Evolutionary conservation across 495 filamentous ascomycete species (phyloP).

Genomic region (Trichocladium uniseriatum): DNA sequence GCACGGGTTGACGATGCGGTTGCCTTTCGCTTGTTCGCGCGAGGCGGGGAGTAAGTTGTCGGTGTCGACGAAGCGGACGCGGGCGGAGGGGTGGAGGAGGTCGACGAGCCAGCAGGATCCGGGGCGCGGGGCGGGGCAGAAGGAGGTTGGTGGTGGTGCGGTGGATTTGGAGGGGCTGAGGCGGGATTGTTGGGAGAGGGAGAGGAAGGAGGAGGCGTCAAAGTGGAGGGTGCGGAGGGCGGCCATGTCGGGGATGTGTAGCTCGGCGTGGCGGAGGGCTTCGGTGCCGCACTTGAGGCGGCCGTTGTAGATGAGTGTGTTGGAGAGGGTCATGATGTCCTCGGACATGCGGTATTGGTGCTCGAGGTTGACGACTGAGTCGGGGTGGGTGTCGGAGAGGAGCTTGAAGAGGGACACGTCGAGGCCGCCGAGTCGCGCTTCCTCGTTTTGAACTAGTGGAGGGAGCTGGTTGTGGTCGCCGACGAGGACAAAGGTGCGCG

Average conservation of each 20-base stretch:
- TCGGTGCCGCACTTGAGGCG: slow-evolving; percentile 80
- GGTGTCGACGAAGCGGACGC: slow-evolving; percentile 82
- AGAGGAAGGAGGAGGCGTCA: slow-evolving; percentile 31
- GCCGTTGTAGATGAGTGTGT: slow-evolving; percentile 85
- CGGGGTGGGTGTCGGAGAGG: slow-evolving; percentile 77
- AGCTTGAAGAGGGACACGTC: slow-evolving; percentile 91
- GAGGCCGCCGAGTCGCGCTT: slow-evolving; percentile 74
- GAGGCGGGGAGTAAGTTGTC: slow-evolving; percentile 60
- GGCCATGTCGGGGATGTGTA: slow-evolving; percentile 42
- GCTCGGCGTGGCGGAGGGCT: slow-evolving; percentile 57
- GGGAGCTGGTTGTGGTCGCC: slow-evolving; percentile 95
- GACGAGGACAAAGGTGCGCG: slow-evolving; percentile 86
- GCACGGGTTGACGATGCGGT: slow-evolving; percentile 73
- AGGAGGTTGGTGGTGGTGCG: slow-evolving; percentile 8
- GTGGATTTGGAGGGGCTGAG: slow-evolving; percentile 1
- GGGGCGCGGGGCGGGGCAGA: slow-evolving; percentile 44
- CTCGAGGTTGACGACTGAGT: slow-evolving; percentile 79
- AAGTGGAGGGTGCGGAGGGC: slow-evolving; percentile 51
- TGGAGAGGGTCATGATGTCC: slow-evolving; percentile 89
- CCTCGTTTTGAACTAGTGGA: slow-evolving; percentile 85
- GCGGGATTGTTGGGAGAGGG: slow-evolving; percentile 8
- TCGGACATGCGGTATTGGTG: slow-evolving; percentile 98
- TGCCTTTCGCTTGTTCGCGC: slow-evolving; percentile 62
- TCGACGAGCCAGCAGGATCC: slow-evolving; percentile 75
- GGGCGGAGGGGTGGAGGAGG: slow-evolving; percentile 55